Conservation (phyloP, 2,329 filamentous ascomycete genomes). For the Penicillium sp. region DNA sequence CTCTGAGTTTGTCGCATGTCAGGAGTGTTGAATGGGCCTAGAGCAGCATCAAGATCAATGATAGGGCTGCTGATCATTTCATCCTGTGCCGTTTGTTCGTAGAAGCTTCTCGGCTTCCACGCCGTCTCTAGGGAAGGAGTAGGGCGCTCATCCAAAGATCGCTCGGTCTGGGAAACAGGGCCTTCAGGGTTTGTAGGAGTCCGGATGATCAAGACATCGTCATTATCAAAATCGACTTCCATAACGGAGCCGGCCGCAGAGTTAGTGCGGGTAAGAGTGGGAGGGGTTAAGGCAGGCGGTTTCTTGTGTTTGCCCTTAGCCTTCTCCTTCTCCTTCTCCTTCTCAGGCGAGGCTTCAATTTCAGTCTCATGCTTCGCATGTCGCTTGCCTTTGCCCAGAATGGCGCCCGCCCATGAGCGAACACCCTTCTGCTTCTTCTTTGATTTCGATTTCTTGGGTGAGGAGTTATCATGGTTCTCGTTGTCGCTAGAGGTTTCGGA, state of each 20-base stretch:
- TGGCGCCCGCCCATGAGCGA: constrained; percentile 60
- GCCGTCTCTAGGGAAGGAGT: constrained; percentile 30
- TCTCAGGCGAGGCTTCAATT: constrained; percentile 26
- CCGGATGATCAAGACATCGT: constrained; percentile 50
- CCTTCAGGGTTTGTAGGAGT: constrained; percentile 41
- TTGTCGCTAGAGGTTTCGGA: constrained; percentile 33
- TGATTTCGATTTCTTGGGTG: constrained; percentile 33
- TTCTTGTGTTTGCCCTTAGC: constrained; percentile 3
- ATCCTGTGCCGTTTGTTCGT: constrained; percentile 51
- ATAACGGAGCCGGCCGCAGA: constrained; percentile 44
- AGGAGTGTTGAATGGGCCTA: constrained; percentile 84
- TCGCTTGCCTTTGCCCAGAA: constrained; percentile 47
- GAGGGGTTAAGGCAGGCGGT: constrained; percentile 42
- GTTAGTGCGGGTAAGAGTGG: constrained; percentile 41
- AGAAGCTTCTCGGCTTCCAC: constrained; percentile 48
- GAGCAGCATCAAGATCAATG: constrained; percentile 90
- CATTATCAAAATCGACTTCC: constrained; percentile 52
- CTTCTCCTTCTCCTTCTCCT: constrained; percentile 11
- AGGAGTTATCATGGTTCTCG: constrained; percentile 23
- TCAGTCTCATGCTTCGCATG: constrained; percentile 44
- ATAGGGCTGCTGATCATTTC: constrained; percentile 71
- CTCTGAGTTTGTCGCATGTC: constrained; percentile 39
- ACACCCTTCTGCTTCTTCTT: constrained; percentile 70
- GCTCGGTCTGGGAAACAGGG: constrained; percentile 26
- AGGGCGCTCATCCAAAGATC: constrained; percentile 15